Conservation (phyloP, 495 filamentous ascomycete species). For the Hypoxylon fragiforme region DNA sequence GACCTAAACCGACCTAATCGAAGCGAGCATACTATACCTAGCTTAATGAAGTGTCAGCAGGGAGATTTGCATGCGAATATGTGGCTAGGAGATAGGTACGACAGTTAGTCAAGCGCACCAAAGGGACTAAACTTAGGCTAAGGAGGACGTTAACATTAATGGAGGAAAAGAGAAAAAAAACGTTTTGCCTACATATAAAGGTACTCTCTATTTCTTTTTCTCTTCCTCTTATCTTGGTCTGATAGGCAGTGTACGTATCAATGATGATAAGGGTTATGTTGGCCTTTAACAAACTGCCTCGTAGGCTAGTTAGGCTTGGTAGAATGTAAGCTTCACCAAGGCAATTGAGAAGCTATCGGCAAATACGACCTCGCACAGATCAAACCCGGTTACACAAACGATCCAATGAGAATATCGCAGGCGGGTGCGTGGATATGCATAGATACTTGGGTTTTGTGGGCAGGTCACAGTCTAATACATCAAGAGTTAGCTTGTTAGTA, state of each 20-base stretch:
- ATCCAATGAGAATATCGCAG: slow-evolving; percentile 19
- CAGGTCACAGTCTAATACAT: slow-evolving; percentile 18
- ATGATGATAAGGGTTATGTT: too few species aligned
- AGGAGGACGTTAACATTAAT: too few species aligned
- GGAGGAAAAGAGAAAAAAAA: background rate
- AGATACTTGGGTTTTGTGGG: slow-evolving; percentile 6
- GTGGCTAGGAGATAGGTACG: slow-evolving; percentile 4
- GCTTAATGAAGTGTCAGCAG: background rate
- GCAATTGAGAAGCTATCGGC: slow-evolving; percentile 22
- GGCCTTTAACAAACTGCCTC: too few species aligned
- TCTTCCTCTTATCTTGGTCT: slow-evolving; percentile 24
- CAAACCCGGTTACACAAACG: slow-evolving; percentile 1
- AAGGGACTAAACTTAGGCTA: too few species aligned
- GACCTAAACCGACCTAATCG: slow-evolving; percentile 18
- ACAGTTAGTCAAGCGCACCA: background rate
- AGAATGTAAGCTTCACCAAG: slow-evolving; percentile 6
- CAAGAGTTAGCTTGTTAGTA: slow-evolving; percentile 27
- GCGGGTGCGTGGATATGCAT: slow-evolving; percentile 13
- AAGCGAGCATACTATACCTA: slow-evolving; percentile 16
- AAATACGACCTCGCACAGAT: slow-evolving; percentile 5
- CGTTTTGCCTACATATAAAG: background rate
- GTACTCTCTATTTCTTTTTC: background rate
- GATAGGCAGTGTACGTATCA: slow-evolving; percentile 8
- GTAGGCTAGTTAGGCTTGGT: slow-evolving; percentile 14
- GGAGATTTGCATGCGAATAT: slow-evolving; percentile 1